phyloP scores from a whole-genome alignment of 352 stramenopile genomes.

The Globisporangium carolinianum region DNA sequence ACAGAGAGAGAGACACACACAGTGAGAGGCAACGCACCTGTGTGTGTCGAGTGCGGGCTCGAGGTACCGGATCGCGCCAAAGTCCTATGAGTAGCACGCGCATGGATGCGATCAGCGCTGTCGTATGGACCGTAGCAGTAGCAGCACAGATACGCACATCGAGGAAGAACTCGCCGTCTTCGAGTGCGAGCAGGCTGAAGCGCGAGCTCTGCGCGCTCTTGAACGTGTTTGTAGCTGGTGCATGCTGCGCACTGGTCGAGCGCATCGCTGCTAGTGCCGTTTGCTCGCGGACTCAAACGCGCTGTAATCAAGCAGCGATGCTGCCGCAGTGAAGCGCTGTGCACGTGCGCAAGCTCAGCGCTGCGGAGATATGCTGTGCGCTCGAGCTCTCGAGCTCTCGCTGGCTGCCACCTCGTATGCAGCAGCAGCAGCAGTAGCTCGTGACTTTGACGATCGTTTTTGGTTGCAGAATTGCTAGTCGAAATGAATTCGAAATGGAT shows the following conservation, averaged over 20 bases:
- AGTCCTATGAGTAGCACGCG: constrained; percentile 49
- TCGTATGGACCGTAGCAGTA: neutral
- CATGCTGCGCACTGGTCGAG: neutral
- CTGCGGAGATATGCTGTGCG: neutral
- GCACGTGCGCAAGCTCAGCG: no score
- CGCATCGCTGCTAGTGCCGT: neutral
- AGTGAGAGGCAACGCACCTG: constrained; percentile 20
- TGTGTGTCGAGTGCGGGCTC: constrained; percentile 44
- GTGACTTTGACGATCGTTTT: no score
- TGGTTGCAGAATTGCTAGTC: no score
- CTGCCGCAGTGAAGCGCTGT: no score
- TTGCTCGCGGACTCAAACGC: neutral
- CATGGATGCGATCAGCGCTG: constrained; percentile 11
- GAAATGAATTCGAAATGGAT: no score
- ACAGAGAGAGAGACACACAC: neutral
- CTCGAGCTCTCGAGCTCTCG: neutral
- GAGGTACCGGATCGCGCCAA: constrained; percentile 72
- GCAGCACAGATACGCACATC: constrained; percentile 47
- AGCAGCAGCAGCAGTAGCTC: no score
- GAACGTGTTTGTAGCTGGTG: constrained; percentile 1
- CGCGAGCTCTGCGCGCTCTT: constrained; percentile 42
- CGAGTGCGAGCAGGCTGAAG: constrained; percentile 88
- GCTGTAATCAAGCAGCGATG: neutral
- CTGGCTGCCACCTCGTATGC: neutral
- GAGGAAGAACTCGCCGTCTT: constrained; percentile 91